phyloP scores from a whole-genome alignment of 192 early-diverging fungal genomes.

The Entomortierella chlamydospora region DNA sequence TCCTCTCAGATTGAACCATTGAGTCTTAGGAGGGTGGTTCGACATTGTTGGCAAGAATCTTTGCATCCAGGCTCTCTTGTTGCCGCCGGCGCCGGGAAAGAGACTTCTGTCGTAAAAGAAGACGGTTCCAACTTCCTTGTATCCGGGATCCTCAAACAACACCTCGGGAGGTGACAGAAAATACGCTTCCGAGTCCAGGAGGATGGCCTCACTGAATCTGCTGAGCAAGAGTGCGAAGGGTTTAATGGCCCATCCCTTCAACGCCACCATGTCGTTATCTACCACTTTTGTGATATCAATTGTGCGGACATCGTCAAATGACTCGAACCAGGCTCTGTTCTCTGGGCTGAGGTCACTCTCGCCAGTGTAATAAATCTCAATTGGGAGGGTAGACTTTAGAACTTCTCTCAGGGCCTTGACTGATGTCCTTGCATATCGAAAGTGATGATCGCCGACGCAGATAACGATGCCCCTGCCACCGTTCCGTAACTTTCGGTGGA shows the following conservation, averaged over 20 bases:
- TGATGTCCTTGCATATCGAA: constrained; percentile 53
- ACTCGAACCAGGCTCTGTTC: constrained; percentile 51
- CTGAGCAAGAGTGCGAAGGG: constrained; percentile 71
- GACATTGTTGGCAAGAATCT: constrained; percentile 61
- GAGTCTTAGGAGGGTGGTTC: constrained; percentile 52
- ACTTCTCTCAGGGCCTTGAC: constrained; percentile 55
- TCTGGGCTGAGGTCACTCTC: constrained; percentile 50
- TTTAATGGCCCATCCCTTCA: constrained; percentile 73
- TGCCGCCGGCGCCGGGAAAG: constrained; percentile 23
- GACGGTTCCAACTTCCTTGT: constrained; percentile 61
- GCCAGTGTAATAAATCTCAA: constrained; percentile 70
- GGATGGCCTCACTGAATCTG: constrained; percentile 68
- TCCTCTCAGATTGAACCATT: constrained; percentile 54
- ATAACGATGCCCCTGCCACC: constrained; percentile 46
- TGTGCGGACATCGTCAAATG: constrained; percentile 51
- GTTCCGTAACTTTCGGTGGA: constrained; percentile 1
- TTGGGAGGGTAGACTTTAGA: constrained; percentile 63
- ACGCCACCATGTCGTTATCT: constrained; percentile 49
- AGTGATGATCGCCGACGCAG: constrained; percentile 62
- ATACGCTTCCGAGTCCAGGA: constrained; percentile 78
- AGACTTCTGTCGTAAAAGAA: constrained; percentile 74
- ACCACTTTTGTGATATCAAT: constrained; percentile 53
- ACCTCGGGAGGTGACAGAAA: constrained; percentile 68
- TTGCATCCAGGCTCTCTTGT: constrained; percentile 60
- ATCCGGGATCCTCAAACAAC: constrained; percentile 62